phyloP scores from a whole-genome alignment of 192 early-diverging fungal genomes.

The Gigaspora rosea region DNA sequence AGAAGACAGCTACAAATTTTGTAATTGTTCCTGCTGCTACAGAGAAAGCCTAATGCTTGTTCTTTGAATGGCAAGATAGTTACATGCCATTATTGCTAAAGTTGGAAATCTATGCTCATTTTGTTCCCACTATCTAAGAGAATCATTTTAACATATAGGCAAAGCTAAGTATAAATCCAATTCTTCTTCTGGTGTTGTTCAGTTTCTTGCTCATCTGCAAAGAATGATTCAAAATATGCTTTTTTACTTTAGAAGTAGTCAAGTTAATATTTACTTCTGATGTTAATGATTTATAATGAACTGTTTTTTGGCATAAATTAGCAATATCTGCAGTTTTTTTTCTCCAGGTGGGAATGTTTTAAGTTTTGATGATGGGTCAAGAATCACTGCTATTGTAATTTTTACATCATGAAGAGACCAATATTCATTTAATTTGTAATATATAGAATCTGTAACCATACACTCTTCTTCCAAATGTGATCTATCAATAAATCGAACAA shows the following conservation, averaged over 20 bases:
- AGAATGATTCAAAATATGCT: too few relatives aligned
- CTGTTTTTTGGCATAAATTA: neutral
- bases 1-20: constrained; percentile 4
- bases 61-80: constrained; percentile 18
- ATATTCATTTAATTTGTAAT: constrained; percentile 8
- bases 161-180: constrained; percentile 9
- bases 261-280: neutral
- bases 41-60: constrained; percentile 22
- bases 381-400: neutral
- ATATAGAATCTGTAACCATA: constrained; percentile 11
- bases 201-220: too few relatives aligned
- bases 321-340: neutral
- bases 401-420: neutral
- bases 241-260: neutral
- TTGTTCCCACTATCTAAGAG: neutral
- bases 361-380: constrained; percentile 6
- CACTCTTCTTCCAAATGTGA: neutral
- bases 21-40: neutral
- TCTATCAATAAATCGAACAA: neutral
- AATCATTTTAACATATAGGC: neutral
- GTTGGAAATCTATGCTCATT: constrained; percentile 1
- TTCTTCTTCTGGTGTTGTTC: neutral
- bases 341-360: neutral
- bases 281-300: neutral
- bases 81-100: constrained; percentile 10